Evolutionary conservation across 371 early-diverging fungal genomes (phyloP).

Genomic region (Fennellomyces sp.): DNA sequence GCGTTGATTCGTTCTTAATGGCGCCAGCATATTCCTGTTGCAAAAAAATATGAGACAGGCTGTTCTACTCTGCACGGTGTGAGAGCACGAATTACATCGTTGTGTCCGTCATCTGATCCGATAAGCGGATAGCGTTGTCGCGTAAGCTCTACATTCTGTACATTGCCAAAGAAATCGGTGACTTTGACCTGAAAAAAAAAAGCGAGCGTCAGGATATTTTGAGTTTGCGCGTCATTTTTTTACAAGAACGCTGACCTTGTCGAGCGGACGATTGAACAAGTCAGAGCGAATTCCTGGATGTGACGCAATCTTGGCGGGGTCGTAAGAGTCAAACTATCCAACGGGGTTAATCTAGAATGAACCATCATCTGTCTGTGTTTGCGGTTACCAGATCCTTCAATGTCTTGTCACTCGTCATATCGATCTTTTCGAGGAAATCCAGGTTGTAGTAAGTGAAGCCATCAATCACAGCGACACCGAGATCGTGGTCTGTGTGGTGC

Average conservation of each 20-base stretch:
- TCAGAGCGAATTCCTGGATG: conserved; percentile 85
- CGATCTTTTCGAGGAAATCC: conserved; percentile 85
- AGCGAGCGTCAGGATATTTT: not conserved
- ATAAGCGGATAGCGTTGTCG: conserved; percentile 41
- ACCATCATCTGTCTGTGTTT: not conserved
- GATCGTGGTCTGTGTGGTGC: conserved; percentile 88
- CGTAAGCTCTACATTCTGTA: conserved; percentile 87
- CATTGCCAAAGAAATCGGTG: conserved; percentile 95
- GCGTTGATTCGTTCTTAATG: not conserved
- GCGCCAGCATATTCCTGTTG: not conserved
- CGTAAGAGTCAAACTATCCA: conserved; percentile 82
- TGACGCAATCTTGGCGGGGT: conserved; percentile 73
- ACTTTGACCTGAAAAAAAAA: conserved; percentile 61
- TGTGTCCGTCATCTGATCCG: not conserved
- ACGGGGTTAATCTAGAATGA: not conserved
- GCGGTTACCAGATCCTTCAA: conserved; percentile 70
- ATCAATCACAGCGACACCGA: conserved; percentile 97
- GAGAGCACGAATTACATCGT: not conserved
- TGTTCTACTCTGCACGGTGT: too few species aligned
- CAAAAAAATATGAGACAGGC: not conserved
- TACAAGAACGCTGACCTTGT: conserved; percentile 46
- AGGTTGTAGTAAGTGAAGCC: conserved; percentile 93
- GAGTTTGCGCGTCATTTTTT: not conserved
- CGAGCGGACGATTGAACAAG: conserved; percentile 73
- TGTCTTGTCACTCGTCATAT: conserved; percentile 76